Evolutionary conservation across 495 filamentous ascomycete species (phyloP), one percentile per base, ranked within the genome.

Genomic region (Bathelium albidoporum): DNA sequence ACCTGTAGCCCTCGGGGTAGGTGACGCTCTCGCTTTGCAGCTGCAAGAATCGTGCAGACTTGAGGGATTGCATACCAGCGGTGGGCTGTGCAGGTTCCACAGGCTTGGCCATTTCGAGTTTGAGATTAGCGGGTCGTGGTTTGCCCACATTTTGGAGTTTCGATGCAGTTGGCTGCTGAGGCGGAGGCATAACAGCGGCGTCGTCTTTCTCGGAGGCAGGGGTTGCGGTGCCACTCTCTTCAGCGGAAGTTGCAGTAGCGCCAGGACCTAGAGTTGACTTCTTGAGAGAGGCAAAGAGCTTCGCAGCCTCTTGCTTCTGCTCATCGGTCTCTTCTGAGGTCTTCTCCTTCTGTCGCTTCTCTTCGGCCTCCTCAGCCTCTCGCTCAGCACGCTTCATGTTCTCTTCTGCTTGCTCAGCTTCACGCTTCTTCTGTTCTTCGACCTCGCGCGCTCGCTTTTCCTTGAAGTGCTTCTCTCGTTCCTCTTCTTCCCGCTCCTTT

Each of bases 61-160:
- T 88, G 36, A 99, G 81, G 16, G 93, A 85, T 73, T 93, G 92
- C 70, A 99, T 88, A 52, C 90, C 91, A 34, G 94, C 89, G 62
- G 89, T 97, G 4, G 90, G 92, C 73, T 95, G 90, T 41, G 89
- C 82, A 52, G 94, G 87, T 76, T 97, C 94, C 22, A 92, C 85
- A 44, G 87, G 76, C 74, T 89, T 92, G 59, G 81, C 85, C 59
- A 88, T 94, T 58, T 91, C 86, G 59, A 96, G 79, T 75, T 95
- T 95, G 65, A 96, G 83, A 28, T 86, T 83, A 61, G 85, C 83
- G 28, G 91, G 90, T 81, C 92, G 92, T 41, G 77, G 83, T 68
- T 85, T 85, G 61, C 76, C 76, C 59, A 81, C 78, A 36, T 80
- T 74, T 59, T 78, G 73, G 1, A 68, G 44, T 39, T 73, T 70